These are phyloP conservation scores for Nicotiana benthamiana DNA, from an alignment of 257 asterid species.

Conservation along the genomic window DNA sequence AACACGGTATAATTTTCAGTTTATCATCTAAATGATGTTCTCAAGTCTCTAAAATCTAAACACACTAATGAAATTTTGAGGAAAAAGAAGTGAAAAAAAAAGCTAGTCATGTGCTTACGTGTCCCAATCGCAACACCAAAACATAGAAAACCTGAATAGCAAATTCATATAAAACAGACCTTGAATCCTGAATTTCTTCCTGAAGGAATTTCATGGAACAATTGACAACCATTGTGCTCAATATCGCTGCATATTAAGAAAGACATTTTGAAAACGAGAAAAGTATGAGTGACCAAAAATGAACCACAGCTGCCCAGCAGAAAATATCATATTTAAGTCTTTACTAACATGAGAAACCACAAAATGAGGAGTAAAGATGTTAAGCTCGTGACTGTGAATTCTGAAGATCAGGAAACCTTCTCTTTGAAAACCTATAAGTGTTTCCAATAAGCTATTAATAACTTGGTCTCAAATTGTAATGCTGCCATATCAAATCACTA, in stretches of 20 bases:
- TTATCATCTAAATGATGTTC: background rate
- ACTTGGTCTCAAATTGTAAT: background rate
- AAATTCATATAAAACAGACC: slow-evolving; percentile 35
- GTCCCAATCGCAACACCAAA: background rate
- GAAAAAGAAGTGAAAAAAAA: background rate
- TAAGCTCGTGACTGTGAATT: background rate
- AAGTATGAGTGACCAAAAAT: background rate
- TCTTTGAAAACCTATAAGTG: background rate
- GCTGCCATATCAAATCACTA: background rate
- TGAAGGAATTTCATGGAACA: slow-evolving; percentile 77
- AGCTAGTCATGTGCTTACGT: background rate
- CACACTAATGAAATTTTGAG: background rate
- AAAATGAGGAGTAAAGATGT: slow-evolving; percentile 1
- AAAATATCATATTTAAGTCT: background rate
- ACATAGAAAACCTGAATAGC: background rate
- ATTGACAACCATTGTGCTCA: slow-evolving; percentile 61
- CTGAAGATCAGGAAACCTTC: background rate
- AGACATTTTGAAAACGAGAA: background rate
- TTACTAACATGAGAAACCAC: background rate
- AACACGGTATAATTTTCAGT: background rate
- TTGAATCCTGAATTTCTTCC: slow-evolving; percentile 82
- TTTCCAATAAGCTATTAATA: background rate
- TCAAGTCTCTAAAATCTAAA: background rate
- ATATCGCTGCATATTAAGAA: slow-evolving; percentile 51
- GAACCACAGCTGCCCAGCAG: background rate